Evolutionary conservation across 2,329 filamentous ascomycete genomes (phyloP).

Genomic region (Fusarium compactum): DNA sequence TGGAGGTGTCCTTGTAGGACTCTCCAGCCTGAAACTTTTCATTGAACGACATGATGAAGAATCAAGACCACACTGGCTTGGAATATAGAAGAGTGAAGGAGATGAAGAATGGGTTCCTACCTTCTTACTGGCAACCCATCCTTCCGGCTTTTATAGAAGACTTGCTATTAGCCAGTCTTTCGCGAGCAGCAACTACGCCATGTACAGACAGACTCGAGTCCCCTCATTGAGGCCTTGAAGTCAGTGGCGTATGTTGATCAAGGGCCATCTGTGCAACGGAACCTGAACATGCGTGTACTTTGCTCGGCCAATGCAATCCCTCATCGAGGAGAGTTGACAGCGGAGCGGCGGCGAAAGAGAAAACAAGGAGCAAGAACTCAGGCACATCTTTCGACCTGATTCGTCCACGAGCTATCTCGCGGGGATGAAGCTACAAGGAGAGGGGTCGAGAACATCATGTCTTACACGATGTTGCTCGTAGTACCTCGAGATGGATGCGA

Average conservation of each 20-base stretch:
- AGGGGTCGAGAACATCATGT: conserved; percentile 15
- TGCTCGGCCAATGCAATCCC: not conserved
- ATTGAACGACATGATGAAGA: conserved; percentile 48
- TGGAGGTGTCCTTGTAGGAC: conserved; percentile 48
- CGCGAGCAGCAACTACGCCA: not conserved
- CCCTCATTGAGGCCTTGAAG: conserved; percentile 5
- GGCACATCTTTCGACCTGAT: not conserved
- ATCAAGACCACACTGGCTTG: not conserved
- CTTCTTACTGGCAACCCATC: not conserved
- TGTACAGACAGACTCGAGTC: conserved; percentile 2
- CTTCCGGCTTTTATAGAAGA: conserved; percentile 27
- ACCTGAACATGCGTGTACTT: not conserved
- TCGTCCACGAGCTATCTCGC: conserved; percentile 3
- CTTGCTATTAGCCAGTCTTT: not conserved
- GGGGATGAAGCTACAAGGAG: conserved; percentile 3
- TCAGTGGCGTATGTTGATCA: conserved; percentile 18
- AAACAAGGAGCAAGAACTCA: not conserved
- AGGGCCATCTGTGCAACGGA: not conserved
- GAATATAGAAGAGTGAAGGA: not conserved
- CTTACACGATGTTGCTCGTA: conserved; percentile 7
- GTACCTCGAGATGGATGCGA: conserved; percentile 11
- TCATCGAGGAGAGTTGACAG: not conserved
- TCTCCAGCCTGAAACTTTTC: conserved; percentile 56
- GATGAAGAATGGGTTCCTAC: not conserved
- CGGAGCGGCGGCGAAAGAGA: not conserved